Conservation (phyloP, 129 eudicot species). For the Centaurea solstitialis region DNA sequence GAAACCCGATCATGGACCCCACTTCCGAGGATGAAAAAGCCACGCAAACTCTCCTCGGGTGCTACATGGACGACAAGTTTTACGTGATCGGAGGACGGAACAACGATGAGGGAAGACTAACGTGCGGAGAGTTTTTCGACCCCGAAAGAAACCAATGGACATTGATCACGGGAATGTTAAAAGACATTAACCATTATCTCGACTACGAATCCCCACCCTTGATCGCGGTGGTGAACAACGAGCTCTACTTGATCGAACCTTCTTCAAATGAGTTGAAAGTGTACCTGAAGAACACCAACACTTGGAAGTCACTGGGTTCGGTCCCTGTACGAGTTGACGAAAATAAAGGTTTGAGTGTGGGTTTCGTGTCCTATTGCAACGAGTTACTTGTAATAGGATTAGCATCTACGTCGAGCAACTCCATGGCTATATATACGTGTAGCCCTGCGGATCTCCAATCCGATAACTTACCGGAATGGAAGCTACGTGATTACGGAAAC, state of each 20-base stretch:
- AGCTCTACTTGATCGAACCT: slow-evolving; percentile 69
- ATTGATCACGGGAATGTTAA: slow-evolving; percentile 65
- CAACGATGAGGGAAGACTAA: slow-evolving; percentile 57
- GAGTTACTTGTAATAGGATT: slow-evolving; percentile 83
- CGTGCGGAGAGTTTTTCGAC: slow-evolving; percentile 80
- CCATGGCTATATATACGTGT: slow-evolving; percentile 71
- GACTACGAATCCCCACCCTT: slow-evolving; percentile 96
- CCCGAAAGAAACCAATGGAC: slow-evolving; percentile 48
- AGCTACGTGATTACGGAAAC: slow-evolving; percentile 47
- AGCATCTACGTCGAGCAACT: too few relatives aligned
- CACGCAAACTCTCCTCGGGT: slow-evolving; percentile 77
- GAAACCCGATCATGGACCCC: slow-evolving; percentile 61
- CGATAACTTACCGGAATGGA: slow-evolving; percentile 49
- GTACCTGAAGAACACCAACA: slow-evolving; percentile 59
- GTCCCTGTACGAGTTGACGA: slow-evolving; percentile 73
- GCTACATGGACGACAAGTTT: slow-evolving; percentile 71
- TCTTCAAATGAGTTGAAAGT: slow-evolving; percentile 68
- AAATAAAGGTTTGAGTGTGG: slow-evolving; percentile 88
- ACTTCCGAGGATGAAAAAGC: slow-evolving; percentile 70
- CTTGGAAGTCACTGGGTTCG: slow-evolving; percentile 71
- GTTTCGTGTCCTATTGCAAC: slow-evolving; percentile 70
- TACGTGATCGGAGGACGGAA: slow-evolving; percentile 78
- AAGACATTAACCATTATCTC: too few relatives aligned
- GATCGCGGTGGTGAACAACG: slow-evolving; percentile 80
- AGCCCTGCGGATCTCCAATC: slow-evolving; percentile 55